Evolutionary conservation across 768 basidiomycete species (phyloP), one percentile per base, ranked within the genome.

Genomic region (Xerocomellus dryophilus): DNA sequence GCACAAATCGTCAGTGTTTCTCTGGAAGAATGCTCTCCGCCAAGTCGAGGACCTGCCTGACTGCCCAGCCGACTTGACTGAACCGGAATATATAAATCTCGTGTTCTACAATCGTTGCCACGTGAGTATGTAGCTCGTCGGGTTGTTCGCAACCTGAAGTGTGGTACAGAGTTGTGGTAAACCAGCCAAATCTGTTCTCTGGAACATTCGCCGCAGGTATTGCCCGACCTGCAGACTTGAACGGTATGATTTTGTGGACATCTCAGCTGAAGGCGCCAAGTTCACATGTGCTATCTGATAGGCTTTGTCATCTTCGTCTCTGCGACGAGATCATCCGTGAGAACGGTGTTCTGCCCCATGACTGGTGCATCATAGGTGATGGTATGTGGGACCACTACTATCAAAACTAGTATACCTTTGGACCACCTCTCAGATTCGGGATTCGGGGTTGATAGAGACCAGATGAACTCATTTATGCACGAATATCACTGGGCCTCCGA

Each of bases 21-120:
- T 71, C 58, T 57, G 71, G 70, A 61, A 46, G 45, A 48, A 38
- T 18, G 46, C 56, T 43, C 70, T 77, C 27, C 57, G 56, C 15
- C 71, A 67, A 46, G 64, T 77, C 10, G 61, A 64, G 35, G 74
- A 69, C 14, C 65, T 79, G 14, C 81, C 80, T 4, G 51, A 64
- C 15, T 77, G 76, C 54, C 81, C 80, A 0, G 39, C 57, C 10
- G 79, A 80, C 58, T 59, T 81, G 56, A 66, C 59, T 23, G 80
- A 82, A 68, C 62, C 72, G 0, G 71, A 76, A 58, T 81, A 75
- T 51, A 73, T 74, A 34, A 74, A 69, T 52, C 72, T 82, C 38
- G 71, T 70, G 25, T 82, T 64, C 18, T 51, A 44, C 25, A 9
- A 44, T 6, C 60, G 54, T 21, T 81, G 60, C 45, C 63, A 64